These are phyloP conservation scores for Phaffomyces opuntiae DNA, from an alignment of 805 yeast genomes.

Conservation along the genomic window DNA sequence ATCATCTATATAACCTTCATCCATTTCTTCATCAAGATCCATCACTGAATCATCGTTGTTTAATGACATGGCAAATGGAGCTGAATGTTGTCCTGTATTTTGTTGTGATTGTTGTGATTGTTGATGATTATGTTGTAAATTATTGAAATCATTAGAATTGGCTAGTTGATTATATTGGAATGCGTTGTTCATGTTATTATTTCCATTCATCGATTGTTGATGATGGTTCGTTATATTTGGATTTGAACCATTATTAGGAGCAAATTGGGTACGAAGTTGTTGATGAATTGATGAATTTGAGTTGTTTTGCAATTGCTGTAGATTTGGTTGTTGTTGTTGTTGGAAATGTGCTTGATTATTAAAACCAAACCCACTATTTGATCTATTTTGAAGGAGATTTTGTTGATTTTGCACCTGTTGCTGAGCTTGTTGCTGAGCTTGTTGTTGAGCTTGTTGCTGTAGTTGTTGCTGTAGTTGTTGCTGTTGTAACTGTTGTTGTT, in stretches of 20 bases:
- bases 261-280: constrained; percentile 13
- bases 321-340: constrained; percentile 11
- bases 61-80: constrained; percentile 29
- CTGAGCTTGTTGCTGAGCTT: constrained; percentile 6
- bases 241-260: neutral
- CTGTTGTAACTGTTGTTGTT: constrained; percentile 11
- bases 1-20: constrained; percentile 84
- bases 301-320: constrained; percentile 12
- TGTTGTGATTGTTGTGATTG: constrained; percentile 18
- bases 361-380: too few relatives aligned
- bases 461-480: constrained; percentile 7
- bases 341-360: constrained; percentile 6
- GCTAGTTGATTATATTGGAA: constrained; percentile 2
- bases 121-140: constrained; percentile 7
- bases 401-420: constrained; percentile 4
- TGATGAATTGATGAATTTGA: constrained; percentile 12
- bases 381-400: neutral
- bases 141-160: constrained; percentile 1
- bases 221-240: too few relatives aligned
- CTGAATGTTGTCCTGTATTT: constrained; percentile 14
- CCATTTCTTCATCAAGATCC: constrained; percentile 46
- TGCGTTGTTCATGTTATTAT: neutral
- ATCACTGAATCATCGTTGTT: constrained; percentile 21
- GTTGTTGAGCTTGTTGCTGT: constrained; percentile 17
- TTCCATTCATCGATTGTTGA: too few relatives aligned